A percentile compares a stretch with the other conserved stretches of the same genome.
Evolutionary conservation across 805 yeast genomes (phyloP).

Genomic region (Gaillardinia entomophila): DNA sequence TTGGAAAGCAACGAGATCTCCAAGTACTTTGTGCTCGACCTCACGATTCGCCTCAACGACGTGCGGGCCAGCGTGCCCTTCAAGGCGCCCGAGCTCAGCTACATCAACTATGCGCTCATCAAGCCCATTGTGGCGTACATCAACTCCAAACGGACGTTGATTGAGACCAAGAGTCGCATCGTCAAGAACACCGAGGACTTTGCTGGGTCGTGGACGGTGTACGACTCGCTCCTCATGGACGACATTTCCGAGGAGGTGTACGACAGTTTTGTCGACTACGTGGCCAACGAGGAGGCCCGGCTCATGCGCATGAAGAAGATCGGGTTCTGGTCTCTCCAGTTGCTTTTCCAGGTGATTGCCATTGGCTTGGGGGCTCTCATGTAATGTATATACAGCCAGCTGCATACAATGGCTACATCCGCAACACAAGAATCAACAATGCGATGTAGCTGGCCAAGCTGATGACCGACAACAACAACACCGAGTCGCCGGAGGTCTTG

Average conservation of each 20-base stretch:
- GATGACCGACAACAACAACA: constrained; percentile 43
- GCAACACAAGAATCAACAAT: constrained; percentile 44
- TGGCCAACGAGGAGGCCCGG: constrained; percentile 78
- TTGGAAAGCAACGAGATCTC: constrained; percentile 30
- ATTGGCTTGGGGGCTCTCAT: constrained; percentile 68
- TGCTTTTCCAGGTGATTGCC: constrained; percentile 72
- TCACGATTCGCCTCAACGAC: constrained; percentile 73
- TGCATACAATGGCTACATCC: constrained; percentile 21
- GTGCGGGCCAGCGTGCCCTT: constrained; percentile 88
- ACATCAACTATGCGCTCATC: constrained; percentile 84
- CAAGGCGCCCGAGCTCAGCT: constrained; percentile 81
- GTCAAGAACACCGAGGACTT: constrained; percentile 77
- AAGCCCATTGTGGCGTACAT: constrained; percentile 95
- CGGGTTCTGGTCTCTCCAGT: constrained; percentile 89
- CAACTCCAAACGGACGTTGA: constrained; percentile 82
- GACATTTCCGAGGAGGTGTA: constrained; percentile 86
- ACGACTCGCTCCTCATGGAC: constrained; percentile 86
- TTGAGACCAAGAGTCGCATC: constrained; percentile 79
- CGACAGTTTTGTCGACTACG: constrained; percentile 84
- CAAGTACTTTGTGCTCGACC: constrained; percentile 68
- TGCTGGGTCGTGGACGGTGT: constrained; percentile 94
- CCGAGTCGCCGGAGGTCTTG: constrained; percentile 58
- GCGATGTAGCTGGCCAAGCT: constrained; percentile 48
- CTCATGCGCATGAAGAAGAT: constrained; percentile 70
- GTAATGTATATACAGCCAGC: background rate